These are phyloP conservation scores for Venturia pyrina DNA, from an alignment of 2,329 filamentous ascomycete genomes.

Conservation along the genomic window DNA sequence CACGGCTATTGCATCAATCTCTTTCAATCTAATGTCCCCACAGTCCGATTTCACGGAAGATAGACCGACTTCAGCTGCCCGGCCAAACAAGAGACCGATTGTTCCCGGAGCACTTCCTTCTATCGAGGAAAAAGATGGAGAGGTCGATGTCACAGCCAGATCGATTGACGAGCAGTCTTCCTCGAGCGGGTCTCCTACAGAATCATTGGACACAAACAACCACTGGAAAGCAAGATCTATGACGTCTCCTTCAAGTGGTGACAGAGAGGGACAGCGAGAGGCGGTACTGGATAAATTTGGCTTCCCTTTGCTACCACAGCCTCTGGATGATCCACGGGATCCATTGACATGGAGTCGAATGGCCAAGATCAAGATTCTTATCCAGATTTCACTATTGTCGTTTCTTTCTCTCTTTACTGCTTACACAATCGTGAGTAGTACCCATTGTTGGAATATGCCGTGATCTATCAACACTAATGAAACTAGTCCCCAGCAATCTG, in stretches of 20 bases:
- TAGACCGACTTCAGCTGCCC: neutral
- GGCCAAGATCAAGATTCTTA: slow-evolving; percentile 6
- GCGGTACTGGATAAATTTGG: slow-evolving; percentile 4
- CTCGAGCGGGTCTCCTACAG: neutral
- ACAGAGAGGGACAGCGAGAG: neutral
- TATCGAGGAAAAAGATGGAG: slow-evolving; percentile 10
- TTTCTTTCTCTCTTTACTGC: slow-evolving; percentile 11
- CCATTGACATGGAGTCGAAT: slow-evolving; percentile 5
- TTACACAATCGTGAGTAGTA: slow-evolving; percentile 7
- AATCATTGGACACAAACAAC: neutral
- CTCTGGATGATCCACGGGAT: slow-evolving; percentile 8
- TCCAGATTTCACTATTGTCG: slow-evolving; percentile 10
- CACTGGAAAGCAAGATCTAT: neutral
- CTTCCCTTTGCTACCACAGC: slow-evolving; percentile 5
- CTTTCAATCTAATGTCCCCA: neutral
- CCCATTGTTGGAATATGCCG: neutral
- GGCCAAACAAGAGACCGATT: neutral
- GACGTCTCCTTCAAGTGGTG: neutral
- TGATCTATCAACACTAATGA: neutral
- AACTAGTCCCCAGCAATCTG: slow-evolving; percentile 11
- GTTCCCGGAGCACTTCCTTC: neutral
- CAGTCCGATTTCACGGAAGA: neutral
- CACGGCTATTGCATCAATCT: neutral
- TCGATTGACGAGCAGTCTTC: neutral
- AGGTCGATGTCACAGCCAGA: neutral